Conservation (phyloP, 1,139 yeast species). For the Pneumocystis oryctolagi region DNA sequence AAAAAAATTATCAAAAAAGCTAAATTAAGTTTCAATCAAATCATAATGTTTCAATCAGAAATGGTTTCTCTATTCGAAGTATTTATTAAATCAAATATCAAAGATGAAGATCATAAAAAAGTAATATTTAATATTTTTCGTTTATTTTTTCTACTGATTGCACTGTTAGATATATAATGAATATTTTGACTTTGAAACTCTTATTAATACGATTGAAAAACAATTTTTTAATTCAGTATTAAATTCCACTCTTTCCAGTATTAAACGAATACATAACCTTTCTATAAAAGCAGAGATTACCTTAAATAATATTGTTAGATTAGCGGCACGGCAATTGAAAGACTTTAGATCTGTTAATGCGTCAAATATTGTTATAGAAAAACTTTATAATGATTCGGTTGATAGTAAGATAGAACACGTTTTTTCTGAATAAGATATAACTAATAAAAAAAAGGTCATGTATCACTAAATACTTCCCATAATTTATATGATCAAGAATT, state of each 20-base stretch:
- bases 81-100: neutral
- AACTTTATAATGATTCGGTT: neutral
- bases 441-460: neutral
- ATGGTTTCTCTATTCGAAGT: neutral
- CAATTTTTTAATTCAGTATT: neutral
- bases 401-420: neutral
- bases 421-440: neutral
- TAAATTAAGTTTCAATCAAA: neutral
- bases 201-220: neutral
- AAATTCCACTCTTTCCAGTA: neutral
- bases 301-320: neutral
- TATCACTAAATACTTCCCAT: neutral
- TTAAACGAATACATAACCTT: neutral
- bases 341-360: neutral
- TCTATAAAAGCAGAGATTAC: neutral
- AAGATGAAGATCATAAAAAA: neutral
- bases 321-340: neutral
- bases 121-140: neutral
- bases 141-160: neutral
- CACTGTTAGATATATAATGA: neutral
- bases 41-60: neutral
- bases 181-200: neutral
- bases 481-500: neutral
- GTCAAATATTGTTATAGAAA: neutral
- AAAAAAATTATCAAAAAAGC: neutral